Evolutionary conservation across 164 flowering plant species (phyloP).

Genomic region (Annona squamosa): DNA sequence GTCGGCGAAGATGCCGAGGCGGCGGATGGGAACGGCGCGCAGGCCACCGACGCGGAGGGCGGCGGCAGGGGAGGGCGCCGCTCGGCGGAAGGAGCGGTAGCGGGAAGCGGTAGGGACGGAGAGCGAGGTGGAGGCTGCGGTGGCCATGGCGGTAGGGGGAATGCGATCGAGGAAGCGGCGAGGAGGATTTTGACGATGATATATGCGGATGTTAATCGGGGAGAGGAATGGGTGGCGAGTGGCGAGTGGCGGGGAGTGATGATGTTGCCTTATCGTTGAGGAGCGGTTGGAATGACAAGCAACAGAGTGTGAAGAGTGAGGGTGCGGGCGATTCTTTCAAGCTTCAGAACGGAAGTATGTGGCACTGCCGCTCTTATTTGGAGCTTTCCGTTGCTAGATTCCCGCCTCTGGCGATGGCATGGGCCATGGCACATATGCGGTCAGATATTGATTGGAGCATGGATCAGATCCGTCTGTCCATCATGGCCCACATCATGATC

Average conservation of each 20-base stretch:
- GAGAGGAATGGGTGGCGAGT: slow-evolving; percentile 3
- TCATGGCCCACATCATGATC: neutral
- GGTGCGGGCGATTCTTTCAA: neutral
- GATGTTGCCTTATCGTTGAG: slow-evolving; percentile 51
- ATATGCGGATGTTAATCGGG: neutral
- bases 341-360: neutral
- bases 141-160: slow-evolving; percentile 31
- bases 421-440: neutral
- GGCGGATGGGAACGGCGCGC: slow-evolving; percentile 25
- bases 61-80: slow-evolving; percentile 9
- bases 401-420: neutral
- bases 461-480: neutral
- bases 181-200: neutral
- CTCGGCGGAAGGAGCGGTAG: slow-evolving; percentile 23
- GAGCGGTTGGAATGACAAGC: slow-evolving; percentile 38
- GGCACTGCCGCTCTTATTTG: neutral
- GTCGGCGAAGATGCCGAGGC: slow-evolving; percentile 34
- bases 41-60: slow-evolving; percentile 17
- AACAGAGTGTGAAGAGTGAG: neutral
- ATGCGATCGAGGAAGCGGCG: neutral
- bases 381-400: neutral
- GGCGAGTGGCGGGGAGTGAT: slow-evolving; percentile 21
- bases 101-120: slow-evolving; percentile 29
- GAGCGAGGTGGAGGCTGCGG: slow-evolving; percentile 44
- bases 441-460: neutral